Percentiles rank a stretch among this genome's conserved stretches.
Conservation (phyloP, 345 rosid genomes). For the Eucalyptus albens region DNA sequence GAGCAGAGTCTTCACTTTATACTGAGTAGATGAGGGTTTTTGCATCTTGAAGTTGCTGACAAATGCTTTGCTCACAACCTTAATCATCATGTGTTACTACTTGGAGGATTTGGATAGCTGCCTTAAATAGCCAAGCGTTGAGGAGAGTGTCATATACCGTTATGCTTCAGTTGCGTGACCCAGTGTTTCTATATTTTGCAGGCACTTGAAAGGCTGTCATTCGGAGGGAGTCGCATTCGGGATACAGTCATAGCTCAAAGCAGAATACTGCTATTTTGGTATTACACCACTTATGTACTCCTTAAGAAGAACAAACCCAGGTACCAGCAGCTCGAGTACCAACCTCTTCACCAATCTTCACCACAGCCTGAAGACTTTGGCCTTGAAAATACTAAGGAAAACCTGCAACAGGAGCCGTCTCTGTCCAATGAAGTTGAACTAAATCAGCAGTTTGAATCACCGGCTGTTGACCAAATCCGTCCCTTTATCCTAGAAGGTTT, state of each 20-base stretch:
- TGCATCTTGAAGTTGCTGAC: neutral
- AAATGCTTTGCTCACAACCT: neutral
- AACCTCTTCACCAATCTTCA: conserved; percentile 5
- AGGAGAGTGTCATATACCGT: neutral
- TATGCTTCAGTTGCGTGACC: neutral
- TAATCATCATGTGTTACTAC: neutral
- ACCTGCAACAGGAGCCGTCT: conserved; percentile 16
- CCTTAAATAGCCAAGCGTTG: neutral
- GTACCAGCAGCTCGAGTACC: conserved; percentile 68
- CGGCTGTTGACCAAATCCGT: conserved; percentile 32
- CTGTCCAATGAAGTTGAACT: neutral
- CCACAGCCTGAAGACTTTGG: conserved; percentile 31
- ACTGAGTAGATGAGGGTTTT: neutral
- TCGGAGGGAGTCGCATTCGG: conserved; percentile 50
- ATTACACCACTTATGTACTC: conserved; percentile 73
- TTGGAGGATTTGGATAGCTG: neutral
- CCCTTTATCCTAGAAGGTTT: conserved; percentile 96
- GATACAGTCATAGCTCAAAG: conserved; percentile 72
- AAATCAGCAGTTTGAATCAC: conserved; percentile 7
- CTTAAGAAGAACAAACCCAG: conserved; percentile 79
- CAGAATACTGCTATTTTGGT: conserved; percentile 79
- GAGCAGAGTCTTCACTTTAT: neutral
- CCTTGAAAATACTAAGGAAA: conserved; percentile 19
- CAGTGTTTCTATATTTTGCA: conserved; percentile 9
- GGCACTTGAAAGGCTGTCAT: conserved; percentile 80